These are phyloP conservation scores for Exophiala sideris DNA, from an alignment of 2,329 filamentous ascomycete species.

Conservation along the genomic window DNA sequence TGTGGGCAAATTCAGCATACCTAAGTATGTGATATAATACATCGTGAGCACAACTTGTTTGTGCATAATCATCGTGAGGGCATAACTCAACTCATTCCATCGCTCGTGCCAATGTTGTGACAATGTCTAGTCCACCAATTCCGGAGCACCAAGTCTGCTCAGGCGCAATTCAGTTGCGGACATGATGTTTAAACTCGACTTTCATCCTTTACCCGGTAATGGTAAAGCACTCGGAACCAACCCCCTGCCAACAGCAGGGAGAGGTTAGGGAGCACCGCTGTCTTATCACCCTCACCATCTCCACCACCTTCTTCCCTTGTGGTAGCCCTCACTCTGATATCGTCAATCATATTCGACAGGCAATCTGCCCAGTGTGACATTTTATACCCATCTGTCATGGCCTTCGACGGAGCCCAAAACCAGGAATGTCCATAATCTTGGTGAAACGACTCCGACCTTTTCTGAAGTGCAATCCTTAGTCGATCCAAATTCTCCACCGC, in stretches of 20 bases:
- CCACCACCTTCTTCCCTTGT: background rate
- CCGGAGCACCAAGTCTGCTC: too few species aligned
- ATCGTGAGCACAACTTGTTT: too few species aligned
- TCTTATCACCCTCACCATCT: background rate
- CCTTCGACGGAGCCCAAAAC: slow-evolving; percentile 9
- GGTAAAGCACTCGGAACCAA: background rate
- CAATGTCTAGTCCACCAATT: too few species aligned
- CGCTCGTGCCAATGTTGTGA: too few species aligned
- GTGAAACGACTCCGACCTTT: slow-evolving; percentile 17
- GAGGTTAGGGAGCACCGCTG: background rate
- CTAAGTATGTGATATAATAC: too few species aligned
- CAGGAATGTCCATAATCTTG: slow-evolving; percentile 12
- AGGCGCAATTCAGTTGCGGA: too few species aligned
- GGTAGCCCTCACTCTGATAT: background rate
- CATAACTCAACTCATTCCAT: too few species aligned
- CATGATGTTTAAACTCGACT: background rate
- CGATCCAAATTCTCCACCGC: slow-evolving; percentile 4
- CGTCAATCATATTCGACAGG: slow-evolving; percentile 22
- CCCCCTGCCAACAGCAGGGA: background rate
- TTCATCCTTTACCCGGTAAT: background rate
- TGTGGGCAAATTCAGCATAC: too few species aligned
- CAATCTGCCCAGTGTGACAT: slow-evolving; percentile 20
- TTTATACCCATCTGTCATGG: background rate
- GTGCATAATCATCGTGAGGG: too few species aligned
- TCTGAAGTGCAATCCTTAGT: slow-evolving; percentile 8